Evolutionary conservation across 345 rosid species (phyloP).

Genomic region (Hibiscus tridactylites): DNA sequence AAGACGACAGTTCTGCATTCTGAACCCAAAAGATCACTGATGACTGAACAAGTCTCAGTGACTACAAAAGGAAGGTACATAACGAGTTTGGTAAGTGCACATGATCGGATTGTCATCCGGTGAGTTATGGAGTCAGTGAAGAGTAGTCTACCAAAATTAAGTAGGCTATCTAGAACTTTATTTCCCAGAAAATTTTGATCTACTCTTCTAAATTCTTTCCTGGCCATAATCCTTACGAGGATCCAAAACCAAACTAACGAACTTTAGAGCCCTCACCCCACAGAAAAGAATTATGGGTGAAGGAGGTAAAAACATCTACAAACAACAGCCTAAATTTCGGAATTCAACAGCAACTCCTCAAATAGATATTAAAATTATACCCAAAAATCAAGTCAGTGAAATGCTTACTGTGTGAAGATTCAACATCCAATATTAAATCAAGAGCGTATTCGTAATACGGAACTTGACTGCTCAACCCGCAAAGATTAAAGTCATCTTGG

Average conservation of each 20-base stretch:
- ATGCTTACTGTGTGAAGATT: too few relatives aligned
- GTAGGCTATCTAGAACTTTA: too few relatives aligned
- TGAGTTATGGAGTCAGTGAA: not conserved
- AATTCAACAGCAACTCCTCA: not conserved
- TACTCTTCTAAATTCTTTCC: not conserved
- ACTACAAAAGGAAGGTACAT: not conserved
- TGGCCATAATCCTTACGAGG: not conserved
- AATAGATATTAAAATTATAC: too few relatives aligned
- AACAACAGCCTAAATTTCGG: not conserved
- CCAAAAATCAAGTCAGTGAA: too few relatives aligned
- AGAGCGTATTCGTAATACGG: too few relatives aligned
- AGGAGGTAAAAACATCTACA: not conserved
- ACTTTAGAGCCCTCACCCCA: not conserved
- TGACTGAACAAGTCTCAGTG: not conserved
- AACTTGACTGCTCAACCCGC: too few relatives aligned
- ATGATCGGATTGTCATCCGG: not conserved
- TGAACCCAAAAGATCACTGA: not conserved
- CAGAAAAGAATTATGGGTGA: not conserved
- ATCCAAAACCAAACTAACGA: not conserved
- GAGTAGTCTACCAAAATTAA: not conserved
- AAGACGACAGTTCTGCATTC: not conserved
- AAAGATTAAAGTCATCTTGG: too few relatives aligned
- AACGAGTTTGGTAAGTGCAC: not conserved
- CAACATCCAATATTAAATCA: too few relatives aligned
- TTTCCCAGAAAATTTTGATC: not conserved